A percentile compares a stretch with the other conserved stretches of the same genome.
phyloP scores from a whole-genome alignment of 164 flowering plant species.

The Hamamelis virginiana region DNA sequence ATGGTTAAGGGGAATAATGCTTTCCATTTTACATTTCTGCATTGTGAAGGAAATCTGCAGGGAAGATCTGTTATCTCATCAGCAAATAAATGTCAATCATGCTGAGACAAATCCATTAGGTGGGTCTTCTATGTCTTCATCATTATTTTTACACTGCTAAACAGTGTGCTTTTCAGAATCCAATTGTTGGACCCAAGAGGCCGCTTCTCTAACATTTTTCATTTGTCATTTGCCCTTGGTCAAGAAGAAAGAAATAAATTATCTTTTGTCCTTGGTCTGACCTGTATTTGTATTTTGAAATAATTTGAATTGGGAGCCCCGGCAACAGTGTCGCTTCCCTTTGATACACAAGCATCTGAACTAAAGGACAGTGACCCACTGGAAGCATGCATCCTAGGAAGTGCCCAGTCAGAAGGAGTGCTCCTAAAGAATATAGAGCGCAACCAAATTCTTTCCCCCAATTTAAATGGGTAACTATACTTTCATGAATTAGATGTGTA shows the following conservation, averaged over 20 bases:
- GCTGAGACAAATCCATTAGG: slow-evolving; percentile 35
- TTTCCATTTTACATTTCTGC: slow-evolving; percentile 2
- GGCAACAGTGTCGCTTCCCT: slow-evolving; percentile 23
- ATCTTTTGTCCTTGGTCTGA: background rate
- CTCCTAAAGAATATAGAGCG: slow-evolving; percentile 17
- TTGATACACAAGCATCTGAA: slow-evolving; percentile 16
- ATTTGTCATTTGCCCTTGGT: background rate
- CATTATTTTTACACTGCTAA: background rate
- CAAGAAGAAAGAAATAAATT: background rate
- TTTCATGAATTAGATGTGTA: background rate
- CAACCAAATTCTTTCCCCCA: slow-evolving; percentile 24
- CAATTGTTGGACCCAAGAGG: background rate
- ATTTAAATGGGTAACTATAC: slow-evolving; percentile 26
- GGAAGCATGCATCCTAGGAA: slow-evolving; percentile 22
- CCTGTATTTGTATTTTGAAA: slow-evolving; percentile 1
- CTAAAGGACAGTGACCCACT: slow-evolving; percentile 16
- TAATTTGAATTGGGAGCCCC: slow-evolving; percentile 9
- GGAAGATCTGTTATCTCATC: slow-evolving; percentile 25
- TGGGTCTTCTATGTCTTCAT: slow-evolving; percentile 15
- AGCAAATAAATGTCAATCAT: slow-evolving; percentile 23
- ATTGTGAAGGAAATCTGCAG: slow-evolving; percentile 37
- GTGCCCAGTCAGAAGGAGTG: slow-evolving; percentile 20
- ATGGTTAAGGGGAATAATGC: background rate
- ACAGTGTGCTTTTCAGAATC: background rate
- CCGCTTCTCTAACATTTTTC: background rate